phyloP scores from a whole-genome alignment of 2,329 filamentous ascomycete species.

The Fusarium temperatum region DNA sequence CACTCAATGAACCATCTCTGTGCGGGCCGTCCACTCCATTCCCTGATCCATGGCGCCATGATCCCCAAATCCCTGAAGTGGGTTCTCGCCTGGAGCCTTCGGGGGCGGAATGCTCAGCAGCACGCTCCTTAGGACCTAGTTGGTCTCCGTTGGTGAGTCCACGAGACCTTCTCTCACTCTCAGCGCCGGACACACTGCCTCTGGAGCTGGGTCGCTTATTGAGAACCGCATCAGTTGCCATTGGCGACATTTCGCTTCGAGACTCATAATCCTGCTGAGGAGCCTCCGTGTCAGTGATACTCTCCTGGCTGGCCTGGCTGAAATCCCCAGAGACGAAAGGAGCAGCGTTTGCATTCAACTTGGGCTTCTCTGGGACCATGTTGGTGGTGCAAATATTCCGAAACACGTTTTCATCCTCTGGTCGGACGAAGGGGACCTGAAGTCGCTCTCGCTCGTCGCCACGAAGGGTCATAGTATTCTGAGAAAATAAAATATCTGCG shows the following conservation, averaged over 20 bases:
- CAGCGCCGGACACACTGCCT: constrained; percentile 52
- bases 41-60: constrained; percentile 71
- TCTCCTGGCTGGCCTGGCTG: constrained; percentile 33
- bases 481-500: constrained; percentile 90
- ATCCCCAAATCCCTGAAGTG: constrained; percentile 71
- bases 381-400: constrained; percentile 76
- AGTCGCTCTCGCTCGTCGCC: constrained; percentile 88
- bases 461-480: constrained; percentile 87
- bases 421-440: constrained; percentile 89
- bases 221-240: constrained; percentile 47
- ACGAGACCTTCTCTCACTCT: constrained; percentile 52
- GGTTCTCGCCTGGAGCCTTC: constrained; percentile 55
- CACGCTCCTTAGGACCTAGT: constrained; percentile 40
- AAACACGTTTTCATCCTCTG: constrained; percentile 85
- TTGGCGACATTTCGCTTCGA: constrained; percentile 48
- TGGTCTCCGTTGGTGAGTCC: constrained; percentile 37
- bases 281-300: constrained; percentile 13
- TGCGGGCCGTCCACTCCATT: constrained; percentile 61
- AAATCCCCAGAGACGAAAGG: constrained; percentile 54
- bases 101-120: constrained; percentile 33
- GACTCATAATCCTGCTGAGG: constrained; percentile 41
- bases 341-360: constrained; percentile 63
- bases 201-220: constrained; percentile 48
- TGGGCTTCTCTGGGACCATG: constrained; percentile 62
- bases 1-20: constrained; percentile 65